phyloP scores from a whole-genome alignment of 176 grass and related monocot species.

The Oryza brachyantha region DNA sequence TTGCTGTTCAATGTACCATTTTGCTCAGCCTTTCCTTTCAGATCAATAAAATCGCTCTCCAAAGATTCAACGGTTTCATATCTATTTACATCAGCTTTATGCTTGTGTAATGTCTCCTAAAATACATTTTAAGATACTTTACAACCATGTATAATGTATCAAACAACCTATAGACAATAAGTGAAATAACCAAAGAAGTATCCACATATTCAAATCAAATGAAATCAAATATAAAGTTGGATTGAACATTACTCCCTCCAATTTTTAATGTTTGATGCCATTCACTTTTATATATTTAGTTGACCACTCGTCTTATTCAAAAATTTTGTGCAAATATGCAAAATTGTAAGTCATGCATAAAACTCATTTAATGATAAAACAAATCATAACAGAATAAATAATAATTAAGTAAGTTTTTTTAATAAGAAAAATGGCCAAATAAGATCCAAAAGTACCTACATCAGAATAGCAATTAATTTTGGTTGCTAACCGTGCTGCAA shows the following conservation, averaged over 20 bases:
- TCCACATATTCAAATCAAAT: too few relatives aligned
- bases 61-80: constrained; percentile 47
- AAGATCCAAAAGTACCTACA: neutral
- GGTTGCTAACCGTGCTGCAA: neutral
- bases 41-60: constrained; percentile 49
- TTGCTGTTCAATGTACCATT: constrained; percentile 30
- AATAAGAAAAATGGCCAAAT: too few relatives aligned
- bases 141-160: neutral
- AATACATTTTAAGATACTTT: constrained; percentile 17
- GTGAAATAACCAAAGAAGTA: neutral
- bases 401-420: too few relatives aligned
- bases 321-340: too few relatives aligned
- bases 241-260: too few relatives aligned
- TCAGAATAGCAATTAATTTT: neutral
- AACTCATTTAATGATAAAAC: too few relatives aligned
- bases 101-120: constrained; percentile 87
- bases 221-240: neutral
- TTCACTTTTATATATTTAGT: too few relatives aligned
- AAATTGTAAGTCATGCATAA: too few relatives aligned
- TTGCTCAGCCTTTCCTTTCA: constrained; percentile 39
- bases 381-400: too few relatives aligned
- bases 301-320: too few relatives aligned
- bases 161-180: neutral
- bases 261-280: too few relatives aligned
- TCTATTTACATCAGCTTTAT: constrained; percentile 33